A percentile compares a stretch with the other conserved stretches of the same genome.
Conservation (phyloP, 1,284 basidiomycete species). For the Cystobasidium pallidum region DNA sequence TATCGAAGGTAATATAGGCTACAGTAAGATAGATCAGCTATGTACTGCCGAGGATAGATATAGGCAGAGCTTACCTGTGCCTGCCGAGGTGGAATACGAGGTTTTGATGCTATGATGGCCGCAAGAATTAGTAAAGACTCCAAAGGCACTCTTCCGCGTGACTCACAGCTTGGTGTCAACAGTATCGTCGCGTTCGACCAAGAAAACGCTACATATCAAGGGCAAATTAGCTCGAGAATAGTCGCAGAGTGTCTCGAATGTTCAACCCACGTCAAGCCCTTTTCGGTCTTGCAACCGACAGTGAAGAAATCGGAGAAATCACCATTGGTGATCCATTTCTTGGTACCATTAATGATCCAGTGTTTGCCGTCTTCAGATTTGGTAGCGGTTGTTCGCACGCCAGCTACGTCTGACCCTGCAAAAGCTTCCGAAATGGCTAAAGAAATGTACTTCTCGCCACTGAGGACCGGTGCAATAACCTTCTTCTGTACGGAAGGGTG, state of each 20-base stretch:
- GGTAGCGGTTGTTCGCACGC: conserved; percentile 70
- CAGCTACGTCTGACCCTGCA: conserved; percentile 65
- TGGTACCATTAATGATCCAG: conserved; percentile 56
- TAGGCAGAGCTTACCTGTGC: conserved; percentile 31
- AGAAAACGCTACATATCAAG: conserved; percentile 18
- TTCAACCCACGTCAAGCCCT: conserved; percentile 20
- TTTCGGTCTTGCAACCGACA: conserved; percentile 40
- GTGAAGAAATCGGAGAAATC: conserved; percentile 38
- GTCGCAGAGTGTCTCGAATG: neutral
- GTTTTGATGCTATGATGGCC: conserved; percentile 55
- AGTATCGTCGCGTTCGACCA: conserved; percentile 43
- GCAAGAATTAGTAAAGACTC: neutral
- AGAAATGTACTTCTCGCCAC: conserved; percentile 77
- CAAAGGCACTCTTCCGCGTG: neutral
- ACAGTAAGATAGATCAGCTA: neutral
- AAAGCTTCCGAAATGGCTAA: conserved; percentile 89
- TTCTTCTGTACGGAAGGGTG: conserved; percentile 73
- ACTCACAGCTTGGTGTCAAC: conserved; percentile 42
- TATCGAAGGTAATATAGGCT: conserved; percentile 45
- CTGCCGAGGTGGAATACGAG: conserved; percentile 40
- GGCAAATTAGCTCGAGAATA: neutral
- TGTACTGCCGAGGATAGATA: neutral
- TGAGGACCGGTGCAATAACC: conserved; percentile 77
- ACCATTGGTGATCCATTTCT: conserved; percentile 57
- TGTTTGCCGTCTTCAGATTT: conserved; percentile 77